phyloP scores from a whole-genome alignment of 108 stramenopile species.

The Seminavis robusta region DNA sequence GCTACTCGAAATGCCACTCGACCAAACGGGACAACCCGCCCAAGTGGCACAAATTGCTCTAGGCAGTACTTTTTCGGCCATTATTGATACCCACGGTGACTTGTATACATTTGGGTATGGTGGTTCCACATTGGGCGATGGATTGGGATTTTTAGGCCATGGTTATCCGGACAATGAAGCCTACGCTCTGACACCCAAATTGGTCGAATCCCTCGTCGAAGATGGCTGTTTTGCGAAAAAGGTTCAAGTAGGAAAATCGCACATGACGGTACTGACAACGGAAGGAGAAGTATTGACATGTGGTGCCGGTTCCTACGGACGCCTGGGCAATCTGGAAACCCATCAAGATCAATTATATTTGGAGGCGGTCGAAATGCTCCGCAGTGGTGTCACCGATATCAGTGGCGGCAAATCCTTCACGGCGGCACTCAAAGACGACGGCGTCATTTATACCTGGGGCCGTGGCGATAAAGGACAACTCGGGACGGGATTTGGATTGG shows the following conservation, averaged over 20 bases:
- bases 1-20: constrained; percentile 4
- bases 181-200: constrained; percentile 35
- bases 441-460: constrained; percentile 81
- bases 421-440: constrained; percentile 58
- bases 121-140: constrained; percentile 45
- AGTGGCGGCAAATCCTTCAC: constrained; percentile 77
- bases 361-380: constrained; percentile 79
- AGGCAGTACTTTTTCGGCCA: constrained; percentile 55
- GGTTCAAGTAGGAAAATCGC: constrained; percentile 69
- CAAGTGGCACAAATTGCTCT: constrained; percentile 34
- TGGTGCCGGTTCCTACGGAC: constrained; percentile 72
- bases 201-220: constrained; percentile 70
- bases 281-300: constrained; percentile 84
- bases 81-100: constrained; percentile 59
- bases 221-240: constrained; percentile 70
- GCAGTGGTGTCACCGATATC: constrained; percentile 45
- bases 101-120: constrained; percentile 78
- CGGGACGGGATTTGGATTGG: constrained; percentile 79
- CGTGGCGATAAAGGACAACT: constrained; percentile 85
- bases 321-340: constrained; percentile 79
- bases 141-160: constrained; percentile 74
- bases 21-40: constrained; percentile 5
- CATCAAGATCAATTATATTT: constrained; percentile 68
- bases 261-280: constrained; percentile 79
- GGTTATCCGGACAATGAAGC: constrained; percentile 30